Evolutionary conservation across 1,139 yeast species (phyloP).

Genomic region (Hemisphaericaspora lyxosophila): DNA sequence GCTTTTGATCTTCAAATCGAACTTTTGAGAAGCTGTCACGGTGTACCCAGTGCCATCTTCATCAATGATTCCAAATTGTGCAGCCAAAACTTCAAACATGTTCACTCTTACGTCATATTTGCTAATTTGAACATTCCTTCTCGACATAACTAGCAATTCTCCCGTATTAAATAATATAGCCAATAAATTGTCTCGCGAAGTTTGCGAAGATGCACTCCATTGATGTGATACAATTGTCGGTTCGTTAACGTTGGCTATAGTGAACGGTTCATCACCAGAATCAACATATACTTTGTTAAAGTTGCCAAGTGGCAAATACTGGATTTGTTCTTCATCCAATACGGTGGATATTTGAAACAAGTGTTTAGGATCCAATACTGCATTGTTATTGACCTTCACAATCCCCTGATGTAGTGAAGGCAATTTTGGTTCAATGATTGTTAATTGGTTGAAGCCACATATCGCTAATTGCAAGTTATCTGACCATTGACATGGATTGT

Average conservation of each 20-base stretch:
- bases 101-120: conserved; percentile 27
- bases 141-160: conserved; percentile 34
- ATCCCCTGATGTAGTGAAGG: conserved; percentile 37
- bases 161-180: conserved; percentile 42
- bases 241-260: conserved; percentile 32
- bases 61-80: conserved; percentile 20
- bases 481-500: conserved; percentile 40
- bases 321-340: conserved; percentile 30
- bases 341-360: conserved; percentile 29
- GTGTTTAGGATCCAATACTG: conserved; percentile 28
- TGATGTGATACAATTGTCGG: conserved; percentile 36
- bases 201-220: conserved; percentile 31
- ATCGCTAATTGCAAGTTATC: conserved; percentile 39
- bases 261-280: conserved; percentile 30
- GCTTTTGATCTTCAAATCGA: conserved; percentile 26
- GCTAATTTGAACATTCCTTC: conserved; percentile 24
- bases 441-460: conserved; percentile 34
- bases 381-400: conserved; percentile 14
- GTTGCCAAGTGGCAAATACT: conserved; percentile 30
- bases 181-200: conserved; percentile 30
- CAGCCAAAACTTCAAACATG: conserved; percentile 27
- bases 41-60: conserved; percentile 15
- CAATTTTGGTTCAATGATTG: conserved; percentile 40
- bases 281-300: conserved; percentile 27
- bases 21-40: conserved; percentile 21